These are phyloP conservation scores for Fusarium musae DNA, from an alignment of 2,329 filamentous ascomycete genomes.

Conservation along the genomic window DNA sequence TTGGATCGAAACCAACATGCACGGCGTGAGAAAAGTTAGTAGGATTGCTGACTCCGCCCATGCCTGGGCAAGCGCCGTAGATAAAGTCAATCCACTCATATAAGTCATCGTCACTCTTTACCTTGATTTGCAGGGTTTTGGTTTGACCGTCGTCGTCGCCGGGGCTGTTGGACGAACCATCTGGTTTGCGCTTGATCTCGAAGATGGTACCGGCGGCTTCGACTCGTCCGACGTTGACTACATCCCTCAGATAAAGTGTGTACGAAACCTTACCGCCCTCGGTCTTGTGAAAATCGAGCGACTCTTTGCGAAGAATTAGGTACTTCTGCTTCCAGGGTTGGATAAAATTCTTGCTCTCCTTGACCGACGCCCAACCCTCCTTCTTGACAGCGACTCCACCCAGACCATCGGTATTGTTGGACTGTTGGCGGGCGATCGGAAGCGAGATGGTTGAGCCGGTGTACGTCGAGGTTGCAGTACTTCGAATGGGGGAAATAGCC, in stretches of 20 bases:
- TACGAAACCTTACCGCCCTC: slow-evolving; percentile 89
- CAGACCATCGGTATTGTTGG: slow-evolving; percentile 69
- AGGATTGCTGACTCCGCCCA: slow-evolving; percentile 98
- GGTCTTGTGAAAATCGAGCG: slow-evolving; percentile 93
- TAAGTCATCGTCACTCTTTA: slow-evolving; percentile 95
- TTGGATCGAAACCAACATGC: slow-evolving; percentile 96
- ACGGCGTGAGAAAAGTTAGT: slow-evolving; percentile 98
- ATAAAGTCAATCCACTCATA: slow-evolving; percentile 99
- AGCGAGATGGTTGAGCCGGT: slow-evolving; percentile 69
- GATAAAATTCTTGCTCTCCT: slow-evolving; percentile 90
- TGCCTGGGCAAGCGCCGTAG: slow-evolving; percentile 94
- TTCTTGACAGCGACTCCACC: slow-evolving; percentile 80
- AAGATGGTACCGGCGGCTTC: slow-evolving; percentile 93
- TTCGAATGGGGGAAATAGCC: slow-evolving; percentile 77
- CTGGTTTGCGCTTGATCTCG: slow-evolving; percentile 84
- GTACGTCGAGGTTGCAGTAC: slow-evolving; percentile 67
- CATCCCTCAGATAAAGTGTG: slow-evolving; percentile 85
- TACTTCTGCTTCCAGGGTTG: slow-evolving; percentile 91
- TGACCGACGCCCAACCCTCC: slow-evolving; percentile 85
- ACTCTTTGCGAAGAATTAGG: slow-evolving; percentile 90
- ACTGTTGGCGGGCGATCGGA: slow-evolving; percentile 72
- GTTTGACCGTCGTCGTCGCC: slow-evolving; percentile 83
- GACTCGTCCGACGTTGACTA: slow-evolving; percentile 89
- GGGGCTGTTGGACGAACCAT: slow-evolving; percentile 75
- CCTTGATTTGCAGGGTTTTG: slow-evolving; percentile 88